Evolutionary conservation across 2,329 filamentous ascomycete genomes (phyloP).

Genomic region (Penicillium brevicompactum): DNA sequence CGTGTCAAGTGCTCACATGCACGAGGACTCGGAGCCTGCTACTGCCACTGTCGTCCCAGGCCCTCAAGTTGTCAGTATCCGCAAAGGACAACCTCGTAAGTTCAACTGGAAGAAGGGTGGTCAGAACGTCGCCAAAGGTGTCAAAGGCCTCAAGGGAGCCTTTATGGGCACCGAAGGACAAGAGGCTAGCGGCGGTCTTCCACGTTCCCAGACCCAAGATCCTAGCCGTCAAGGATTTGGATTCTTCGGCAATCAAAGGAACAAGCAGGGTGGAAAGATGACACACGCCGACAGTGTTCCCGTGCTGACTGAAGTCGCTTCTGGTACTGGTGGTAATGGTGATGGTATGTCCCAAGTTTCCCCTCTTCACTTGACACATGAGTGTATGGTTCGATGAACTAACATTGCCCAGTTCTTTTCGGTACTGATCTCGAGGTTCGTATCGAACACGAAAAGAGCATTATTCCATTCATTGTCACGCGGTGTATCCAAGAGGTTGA

Average conservation of each 20-base stretch:
- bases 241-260: slow-evolving; percentile 64
- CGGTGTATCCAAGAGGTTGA: slow-evolving; percentile 97
- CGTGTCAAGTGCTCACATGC: slow-evolving; percentile 56
- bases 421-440: slow-evolving; percentile 86
- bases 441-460: slow-evolving; percentile 82
- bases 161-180: slow-evolving; percentile 66
- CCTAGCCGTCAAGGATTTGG: slow-evolving; percentile 65
- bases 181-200: slow-evolving; percentile 32
- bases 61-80: slow-evolving; percentile 93
- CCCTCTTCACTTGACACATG: background rate
- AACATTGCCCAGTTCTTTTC: slow-evolving; percentile 63
- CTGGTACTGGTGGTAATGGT: slow-evolving; percentile 17
- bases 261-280: slow-evolving; percentile 43
- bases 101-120: slow-evolving; percentile 99
- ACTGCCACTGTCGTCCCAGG: slow-evolving; percentile 64
- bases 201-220: slow-evolving; percentile 46
- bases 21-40: slow-evolving; percentile 66
- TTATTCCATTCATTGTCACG: slow-evolving; percentile 87
- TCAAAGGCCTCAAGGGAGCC: slow-evolving; percentile 92
- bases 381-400: background rate
- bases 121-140: slow-evolving; percentile 89
- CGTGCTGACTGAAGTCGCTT: slow-evolving; percentile 39
- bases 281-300: slow-evolving; percentile 48
- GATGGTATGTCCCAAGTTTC: slow-evolving; percentile 38
- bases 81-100: slow-evolving; percentile 91